Evolutionary conservation across 2,329 filamentous ascomycete genomes (phyloP).

Genomic region (Leptodontidium sp.): DNA sequence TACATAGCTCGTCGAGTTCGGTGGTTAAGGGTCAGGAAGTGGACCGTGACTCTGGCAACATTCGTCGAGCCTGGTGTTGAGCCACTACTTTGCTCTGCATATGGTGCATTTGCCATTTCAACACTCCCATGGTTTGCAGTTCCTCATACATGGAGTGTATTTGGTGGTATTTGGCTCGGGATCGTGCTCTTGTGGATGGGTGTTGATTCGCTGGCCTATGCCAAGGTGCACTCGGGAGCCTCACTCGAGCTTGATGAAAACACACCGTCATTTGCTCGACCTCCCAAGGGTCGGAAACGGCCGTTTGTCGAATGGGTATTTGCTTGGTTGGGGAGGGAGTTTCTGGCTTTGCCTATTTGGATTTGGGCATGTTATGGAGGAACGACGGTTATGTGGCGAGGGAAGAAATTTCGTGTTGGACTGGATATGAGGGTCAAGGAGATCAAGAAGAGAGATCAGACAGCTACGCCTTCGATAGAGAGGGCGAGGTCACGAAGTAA

Average conservation of each 20-base stretch:
- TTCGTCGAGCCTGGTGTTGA: conserved; percentile 94
- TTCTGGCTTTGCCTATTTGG: conserved; percentile 89
- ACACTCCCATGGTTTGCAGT: conserved; percentile 72
- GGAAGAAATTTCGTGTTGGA: conserved; percentile 80
- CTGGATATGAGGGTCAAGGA: conserved; percentile 84
- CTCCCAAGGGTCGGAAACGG: conserved; percentile 65
- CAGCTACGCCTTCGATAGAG: conserved; percentile 29
- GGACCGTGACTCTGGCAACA: conserved; percentile 88
- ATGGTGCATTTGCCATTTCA: conserved; percentile 81
- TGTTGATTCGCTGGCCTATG: conserved; percentile 78
- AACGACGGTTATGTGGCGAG: conserved; percentile 86
- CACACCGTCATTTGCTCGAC: conserved; percentile 77
- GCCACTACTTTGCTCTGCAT: conserved; percentile 81
- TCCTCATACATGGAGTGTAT: conserved; percentile 72
- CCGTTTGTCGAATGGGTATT: conserved; percentile 75
- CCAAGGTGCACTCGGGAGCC: conserved; percentile 74
- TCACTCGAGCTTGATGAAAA: conserved; percentile 75
- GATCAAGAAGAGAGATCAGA: conserved; percentile 33
- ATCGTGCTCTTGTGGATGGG: conserved; percentile 76
- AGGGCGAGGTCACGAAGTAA: conserved; percentile 38
- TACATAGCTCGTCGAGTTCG: conserved; percentile 84
- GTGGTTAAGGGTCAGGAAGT: conserved; percentile 94
- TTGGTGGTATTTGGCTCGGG: conserved; percentile 70
- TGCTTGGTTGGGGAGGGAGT: conserved; percentile 86
- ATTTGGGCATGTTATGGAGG: conserved; percentile 89